These are phyloP conservation scores for Mycena crocata DNA, from an alignment of 768 basidiomycete genomes.

Conservation along the genomic window DNA sequence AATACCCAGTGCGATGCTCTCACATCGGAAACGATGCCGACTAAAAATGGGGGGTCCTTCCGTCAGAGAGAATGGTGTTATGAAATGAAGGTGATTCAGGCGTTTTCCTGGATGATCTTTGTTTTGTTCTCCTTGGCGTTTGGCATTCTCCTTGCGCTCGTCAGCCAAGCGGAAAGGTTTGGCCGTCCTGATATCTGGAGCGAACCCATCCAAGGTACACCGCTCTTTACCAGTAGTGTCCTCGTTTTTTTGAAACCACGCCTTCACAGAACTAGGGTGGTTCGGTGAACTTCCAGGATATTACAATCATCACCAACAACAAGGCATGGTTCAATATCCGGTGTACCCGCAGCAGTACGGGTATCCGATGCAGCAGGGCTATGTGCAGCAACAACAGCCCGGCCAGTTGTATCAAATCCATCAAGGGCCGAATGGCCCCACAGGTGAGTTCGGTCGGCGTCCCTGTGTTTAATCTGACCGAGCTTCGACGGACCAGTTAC, in stretches of 20 bases:
- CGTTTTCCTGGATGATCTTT: slow-evolving; percentile 83
- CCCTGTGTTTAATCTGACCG: neutral
- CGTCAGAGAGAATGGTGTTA: slow-evolving; percentile 71
- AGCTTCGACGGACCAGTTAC: slow-evolving; percentile 20
- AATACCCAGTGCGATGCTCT: slow-evolving; percentile 67
- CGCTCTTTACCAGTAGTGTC: neutral
- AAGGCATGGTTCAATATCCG: slow-evolving; percentile 41
- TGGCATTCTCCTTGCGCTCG: slow-evolving; percentile 66
- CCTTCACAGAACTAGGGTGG: slow-evolving; percentile 77
- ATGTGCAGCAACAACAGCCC: slow-evolving; percentile 20
- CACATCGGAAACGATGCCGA: slow-evolving; percentile 54
- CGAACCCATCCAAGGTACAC: slow-evolving; percentile 65
- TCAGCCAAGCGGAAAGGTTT: slow-evolving; percentile 63
- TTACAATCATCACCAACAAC: slow-evolving; percentile 55
- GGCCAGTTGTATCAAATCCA: slow-evolving; percentile 18
- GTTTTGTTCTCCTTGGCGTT: slow-evolving; percentile 61
- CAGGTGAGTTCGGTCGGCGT: slow-evolving; percentile 3
- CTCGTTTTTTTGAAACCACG: slow-evolving; percentile 22
- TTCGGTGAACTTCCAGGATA: slow-evolving; percentile 79
- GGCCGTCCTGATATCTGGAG: slow-evolving; percentile 67
- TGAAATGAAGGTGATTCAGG: slow-evolving; percentile 83
- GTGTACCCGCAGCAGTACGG: slow-evolving; percentile 42
- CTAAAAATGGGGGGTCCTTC: slow-evolving; percentile 68
- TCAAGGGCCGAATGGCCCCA: slow-evolving; percentile 27
- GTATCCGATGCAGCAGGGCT: slow-evolving; percentile 56